These are phyloP conservation scores for Silene coronaria DNA, from an alignment of 179 eudicot species.

Conservation along the genomic window DNA sequence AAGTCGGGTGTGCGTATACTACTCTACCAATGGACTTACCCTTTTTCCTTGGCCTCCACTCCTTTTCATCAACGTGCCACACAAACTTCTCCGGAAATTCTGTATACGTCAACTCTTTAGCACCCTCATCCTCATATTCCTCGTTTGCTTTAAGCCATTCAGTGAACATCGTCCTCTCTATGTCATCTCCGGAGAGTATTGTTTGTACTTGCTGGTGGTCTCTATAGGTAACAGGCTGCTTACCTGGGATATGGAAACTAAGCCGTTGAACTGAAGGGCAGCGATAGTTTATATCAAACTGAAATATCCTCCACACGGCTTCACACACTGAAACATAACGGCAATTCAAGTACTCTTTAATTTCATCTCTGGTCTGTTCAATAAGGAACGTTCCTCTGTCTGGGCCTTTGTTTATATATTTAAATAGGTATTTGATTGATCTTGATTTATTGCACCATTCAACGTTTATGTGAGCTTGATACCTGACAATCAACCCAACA, in stretches of 20 bases:
- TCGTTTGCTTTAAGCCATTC: conserved; percentile 18
- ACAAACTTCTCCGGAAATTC: too few relatives aligned
- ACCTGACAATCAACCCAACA: neutral
- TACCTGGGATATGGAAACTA: too few relatives aligned
- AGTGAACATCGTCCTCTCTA: neutral
- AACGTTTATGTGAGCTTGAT: conserved; percentile 26
- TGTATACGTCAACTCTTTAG: neutral
- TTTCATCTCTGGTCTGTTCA: neutral
- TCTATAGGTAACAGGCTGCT: neutral
- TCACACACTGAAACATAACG: conserved; percentile 17
- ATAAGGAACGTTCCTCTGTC: too few relatives aligned
- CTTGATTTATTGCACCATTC: conserved; percentile 29
- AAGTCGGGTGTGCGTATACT: neutral
- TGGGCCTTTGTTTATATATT: conserved; percentile 25
- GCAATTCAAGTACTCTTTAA: neutral
- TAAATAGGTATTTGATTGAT: too few relatives aligned
- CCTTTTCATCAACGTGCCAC: neutral
- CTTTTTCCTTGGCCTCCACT: neutral
- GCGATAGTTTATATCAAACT: conserved; percentile 18
- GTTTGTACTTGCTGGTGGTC: neutral
- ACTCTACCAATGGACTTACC: too few relatives aligned
- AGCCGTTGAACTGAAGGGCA: too few relatives aligned
- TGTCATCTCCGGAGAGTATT: neutral
- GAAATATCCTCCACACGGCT: conserved; percentile 23
- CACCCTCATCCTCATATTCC: neutral